A percentile compares a stretch with the other conserved stretches of the same genome.
Evolutionary conservation across 148 eudicot species (phyloP).

Genomic region (Nepenthes gracilis): DNA sequence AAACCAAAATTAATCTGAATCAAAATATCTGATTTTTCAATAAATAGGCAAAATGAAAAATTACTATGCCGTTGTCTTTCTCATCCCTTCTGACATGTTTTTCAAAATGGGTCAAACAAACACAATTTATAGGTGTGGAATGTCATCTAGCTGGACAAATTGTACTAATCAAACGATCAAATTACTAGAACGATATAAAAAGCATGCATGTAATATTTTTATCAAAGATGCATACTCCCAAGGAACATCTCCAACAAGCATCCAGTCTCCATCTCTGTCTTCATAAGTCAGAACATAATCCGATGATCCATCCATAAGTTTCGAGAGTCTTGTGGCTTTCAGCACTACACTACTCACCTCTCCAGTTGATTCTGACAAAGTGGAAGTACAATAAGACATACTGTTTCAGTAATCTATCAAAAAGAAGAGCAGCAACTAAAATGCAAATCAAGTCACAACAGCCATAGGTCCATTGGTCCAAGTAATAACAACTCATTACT

Average conservation of each 20-base stretch:
- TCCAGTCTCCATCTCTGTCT: constrained; percentile 97
- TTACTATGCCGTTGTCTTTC: neutral
- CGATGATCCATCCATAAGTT: constrained; percentile 63
- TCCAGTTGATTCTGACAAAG: constrained; percentile 31
- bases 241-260: constrained; percentile 97
- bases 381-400: neutral
- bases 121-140: too few relatives aligned
- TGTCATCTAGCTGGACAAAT: too few relatives aligned
- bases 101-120: neutral
- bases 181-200: neutral
- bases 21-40: too few relatives aligned
- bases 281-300: constrained; percentile 92
- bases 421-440: neutral
- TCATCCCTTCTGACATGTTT: neutral
- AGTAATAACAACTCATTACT: too few relatives aligned
- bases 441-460: too few relatives aligned
- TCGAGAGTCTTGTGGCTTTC: constrained; percentile 34
- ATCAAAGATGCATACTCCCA: constrained; percentile 53
- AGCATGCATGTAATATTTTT: neutral
- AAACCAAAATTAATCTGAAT: too few relatives aligned
- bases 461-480: too few relatives aligned
- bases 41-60: neutral
- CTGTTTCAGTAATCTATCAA: neutral
- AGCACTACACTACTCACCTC: constrained; percentile 34
- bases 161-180: neutral